A percentile compares a stretch with the other conserved stretches of the same genome.
phyloP scores from a whole-genome alignment of 2,329 filamentous ascomycete genomes.

The Fonsecaea pugnacius region DNA sequence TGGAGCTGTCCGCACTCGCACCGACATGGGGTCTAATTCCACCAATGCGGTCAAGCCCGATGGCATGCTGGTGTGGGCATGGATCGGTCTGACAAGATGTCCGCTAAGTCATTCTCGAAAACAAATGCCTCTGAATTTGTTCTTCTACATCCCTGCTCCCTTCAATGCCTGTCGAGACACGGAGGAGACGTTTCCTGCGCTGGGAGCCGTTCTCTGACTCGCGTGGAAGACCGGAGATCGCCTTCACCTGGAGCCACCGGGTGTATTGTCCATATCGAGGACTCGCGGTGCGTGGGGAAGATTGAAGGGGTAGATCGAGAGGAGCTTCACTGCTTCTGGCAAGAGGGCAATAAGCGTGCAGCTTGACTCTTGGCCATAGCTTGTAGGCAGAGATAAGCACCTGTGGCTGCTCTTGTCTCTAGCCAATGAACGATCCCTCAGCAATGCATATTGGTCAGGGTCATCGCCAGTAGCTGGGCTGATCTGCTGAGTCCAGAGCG shows the following conservation, averaged over 20 bases:
- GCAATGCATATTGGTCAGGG: neutral
- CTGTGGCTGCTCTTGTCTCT: neutral
- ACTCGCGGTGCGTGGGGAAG: neutral
- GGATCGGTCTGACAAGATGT: neutral
- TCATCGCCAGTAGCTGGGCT: neutral
- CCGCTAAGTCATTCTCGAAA: neutral
- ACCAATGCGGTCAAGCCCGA: constrained; percentile 2
- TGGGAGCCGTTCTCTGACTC: neutral
- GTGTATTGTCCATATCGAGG: neutral
- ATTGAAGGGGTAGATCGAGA: neutral
- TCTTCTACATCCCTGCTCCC: neutral
- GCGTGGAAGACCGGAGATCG: neutral
- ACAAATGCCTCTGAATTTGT: neutral
- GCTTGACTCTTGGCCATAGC: neutral
- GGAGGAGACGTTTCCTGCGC: neutral
- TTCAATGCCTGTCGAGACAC: neutral
- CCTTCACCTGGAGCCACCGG: neutral
- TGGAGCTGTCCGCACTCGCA: neutral
- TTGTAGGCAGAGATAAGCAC: neutral
- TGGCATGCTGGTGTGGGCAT: neutral
- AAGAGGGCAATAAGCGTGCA: neutral
- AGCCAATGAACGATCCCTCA: neutral
- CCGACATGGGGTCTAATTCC: neutral
- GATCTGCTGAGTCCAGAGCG: neutral
- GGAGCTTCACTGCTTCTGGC: neutral